These are phyloP conservation scores for Thymus quinquecostatus DNA, from an alignment of 257 asterid species.

Conservation along the genomic window DNA sequence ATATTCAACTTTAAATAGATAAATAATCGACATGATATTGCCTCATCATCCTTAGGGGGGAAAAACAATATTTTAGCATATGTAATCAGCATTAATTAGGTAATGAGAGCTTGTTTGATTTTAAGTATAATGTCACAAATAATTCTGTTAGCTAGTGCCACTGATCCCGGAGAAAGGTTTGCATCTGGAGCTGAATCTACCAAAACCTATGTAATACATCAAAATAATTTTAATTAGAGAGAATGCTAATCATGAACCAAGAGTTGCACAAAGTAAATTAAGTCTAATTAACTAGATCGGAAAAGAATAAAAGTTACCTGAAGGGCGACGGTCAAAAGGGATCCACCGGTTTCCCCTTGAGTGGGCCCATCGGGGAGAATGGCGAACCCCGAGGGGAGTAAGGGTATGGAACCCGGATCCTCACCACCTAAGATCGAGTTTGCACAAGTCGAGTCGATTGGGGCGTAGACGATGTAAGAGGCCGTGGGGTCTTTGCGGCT, in stretches of 20 bases:
- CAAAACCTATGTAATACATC: slow-evolving; percentile 33
- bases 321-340: slow-evolving; percentile 51
- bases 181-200: slow-evolving; percentile 43
- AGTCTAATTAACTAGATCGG: not conserved
- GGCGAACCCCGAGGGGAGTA: slow-evolving; percentile 68
- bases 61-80: too few relatives aligned
- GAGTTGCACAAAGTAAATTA: not conserved
- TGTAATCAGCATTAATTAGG: not conserved
- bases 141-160: slow-evolving; percentile 37
- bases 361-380: slow-evolving; percentile 59
- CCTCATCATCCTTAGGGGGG: too few relatives aligned
- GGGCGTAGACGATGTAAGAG: slow-evolving; percentile 52
- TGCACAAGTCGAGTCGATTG: slow-evolving; percentile 39
- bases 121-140: slow-evolving; percentile 42
- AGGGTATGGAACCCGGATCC: slow-evolving; percentile 36
- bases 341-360: slow-evolving; percentile 42
- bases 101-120: slow-evolving; percentile 40
- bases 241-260: not conserved
- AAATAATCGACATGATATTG: too few relatives aligned
- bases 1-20: too few relatives aligned
- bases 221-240: not conserved
- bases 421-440: slow-evolving; percentile 40
- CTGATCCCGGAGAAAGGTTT: slow-evolving; percentile 38
- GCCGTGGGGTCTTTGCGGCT: slow-evolving; percentile 49
- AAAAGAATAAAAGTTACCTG: slow-evolving; percentile 38